Percentiles rank a stretch among this genome's conserved stretches.
phyloP scores from a whole-genome alignment of 164 flowering plant species.

The Vitis rotundifolia region DNA sequence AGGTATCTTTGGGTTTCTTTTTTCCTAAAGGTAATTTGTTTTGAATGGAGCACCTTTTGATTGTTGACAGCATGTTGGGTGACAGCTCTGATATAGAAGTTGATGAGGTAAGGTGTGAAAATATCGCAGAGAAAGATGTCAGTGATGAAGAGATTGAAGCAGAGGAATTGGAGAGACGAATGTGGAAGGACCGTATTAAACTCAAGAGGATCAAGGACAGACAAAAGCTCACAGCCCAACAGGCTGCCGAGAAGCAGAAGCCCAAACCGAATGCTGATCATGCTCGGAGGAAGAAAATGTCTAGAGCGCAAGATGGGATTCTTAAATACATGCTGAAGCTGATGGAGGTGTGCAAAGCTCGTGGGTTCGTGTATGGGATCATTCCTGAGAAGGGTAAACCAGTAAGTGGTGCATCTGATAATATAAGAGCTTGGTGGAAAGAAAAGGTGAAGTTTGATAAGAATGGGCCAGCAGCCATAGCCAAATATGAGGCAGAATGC shows the following conservation, averaged over 20 bases:
- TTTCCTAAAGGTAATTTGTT: background rate
- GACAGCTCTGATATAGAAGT: constrained; percentile 55
- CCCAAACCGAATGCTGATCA: constrained; percentile 54
- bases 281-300: constrained; percentile 66
- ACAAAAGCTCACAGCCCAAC: constrained; percentile 51
- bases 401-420: constrained; percentile 62
- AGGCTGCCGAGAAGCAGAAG: constrained; percentile 56
- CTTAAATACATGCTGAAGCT: constrained; percentile 72
- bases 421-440: constrained; percentile 74
- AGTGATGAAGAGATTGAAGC: constrained; percentile 71
- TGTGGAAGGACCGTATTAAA: constrained; percentile 71
- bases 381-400: constrained; percentile 72
- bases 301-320: constrained; percentile 73
- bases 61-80: constrained; percentile 19
- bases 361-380: constrained; percentile 67
- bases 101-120: constrained; percentile 47
- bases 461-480: constrained; percentile 70
- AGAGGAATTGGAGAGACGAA: constrained; percentile 57
- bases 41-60: constrained; percentile 18
- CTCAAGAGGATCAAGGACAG: constrained; percentile 58
- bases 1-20: background rate
- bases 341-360: constrained; percentile 74
- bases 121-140: constrained; percentile 62
- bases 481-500: constrained; percentile 59
- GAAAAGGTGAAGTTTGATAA: constrained; percentile 73